A percentile compares a stretch with the other conserved stretches of the same genome.
These are phyloP conservation scores for Odonthalia washingtoniensis DNA, from an alignment of 31 red algal genomes.

Conservation along the genomic window DNA sequence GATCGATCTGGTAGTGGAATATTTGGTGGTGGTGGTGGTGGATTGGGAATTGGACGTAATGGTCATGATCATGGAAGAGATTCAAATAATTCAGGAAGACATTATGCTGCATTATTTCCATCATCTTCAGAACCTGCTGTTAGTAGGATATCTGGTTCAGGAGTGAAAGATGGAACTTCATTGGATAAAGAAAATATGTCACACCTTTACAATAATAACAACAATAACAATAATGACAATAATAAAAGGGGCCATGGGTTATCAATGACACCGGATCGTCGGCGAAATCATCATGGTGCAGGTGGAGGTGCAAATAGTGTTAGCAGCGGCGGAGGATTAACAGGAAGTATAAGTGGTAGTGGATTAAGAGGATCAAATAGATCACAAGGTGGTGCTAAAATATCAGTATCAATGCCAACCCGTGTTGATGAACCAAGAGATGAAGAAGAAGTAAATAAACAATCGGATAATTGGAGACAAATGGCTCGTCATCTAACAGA, in stretches of 20 bases:
- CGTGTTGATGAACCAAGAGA: slow-evolving; percentile 59
- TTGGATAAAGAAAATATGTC: slow-evolving; percentile 35
- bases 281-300: not conserved
- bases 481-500: slow-evolving; percentile 83
- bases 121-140: slow-evolving; percentile 41
- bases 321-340: no score
- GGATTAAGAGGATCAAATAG: slow-evolving; percentile 30
- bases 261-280: not conserved
- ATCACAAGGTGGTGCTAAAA: slow-evolving; percentile 36
- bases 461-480: slow-evolving; percentile 69
- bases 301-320: no score
- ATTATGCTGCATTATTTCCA: slow-evolving; percentile 30
- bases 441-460: slow-evolving; percentile 54
- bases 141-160: no score
- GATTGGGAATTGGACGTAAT: no score
- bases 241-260: no score
- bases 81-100: slow-evolving; percentile 14
- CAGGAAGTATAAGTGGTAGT: no score
- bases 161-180: no score
- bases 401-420: slow-evolving; percentile 64
- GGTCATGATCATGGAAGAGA: no score
- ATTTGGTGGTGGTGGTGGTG: no score
- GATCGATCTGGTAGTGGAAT: slow-evolving; percentile 40
- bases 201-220: slow-evolving; percentile 8
- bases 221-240: not conserved